These are phyloP conservation scores for Colletotrichum sp. DNA, from an alignment of 2,329 filamentous ascomycete genomes.

Conservation along the genomic window DNA sequence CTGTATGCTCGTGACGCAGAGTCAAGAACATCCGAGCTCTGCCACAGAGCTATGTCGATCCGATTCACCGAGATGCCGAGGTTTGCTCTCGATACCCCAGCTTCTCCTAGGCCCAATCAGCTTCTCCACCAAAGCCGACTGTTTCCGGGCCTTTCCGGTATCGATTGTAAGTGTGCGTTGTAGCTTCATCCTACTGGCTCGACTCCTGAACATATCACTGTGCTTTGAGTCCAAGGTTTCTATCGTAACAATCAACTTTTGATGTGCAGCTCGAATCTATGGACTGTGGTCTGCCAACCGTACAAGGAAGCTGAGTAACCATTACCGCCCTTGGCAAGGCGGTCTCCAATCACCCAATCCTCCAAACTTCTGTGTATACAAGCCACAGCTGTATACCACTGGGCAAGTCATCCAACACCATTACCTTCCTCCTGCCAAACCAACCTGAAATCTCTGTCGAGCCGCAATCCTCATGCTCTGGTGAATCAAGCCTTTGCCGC, in stretches of 20 bases:
- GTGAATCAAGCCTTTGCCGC: constrained; percentile 1
- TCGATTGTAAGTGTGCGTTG: neutral
- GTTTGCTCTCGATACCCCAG: constrained; percentile 1
- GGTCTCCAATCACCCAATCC: neutral
- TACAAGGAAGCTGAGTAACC: neutral
- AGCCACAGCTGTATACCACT: neutral
- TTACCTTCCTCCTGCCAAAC: neutral
- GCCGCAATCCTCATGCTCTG: neutral
- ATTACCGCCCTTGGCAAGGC: neutral
- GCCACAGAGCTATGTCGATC: neutral
- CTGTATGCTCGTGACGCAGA: neutral
- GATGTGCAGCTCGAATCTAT: constrained; percentile 9
- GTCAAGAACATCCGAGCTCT: neutral
- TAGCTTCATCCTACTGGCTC: neutral
- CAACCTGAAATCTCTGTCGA: neutral
- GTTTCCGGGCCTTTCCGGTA: constrained; percentile 6
- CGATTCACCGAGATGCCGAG: constrained; percentile 19
- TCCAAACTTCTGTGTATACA: neutral
- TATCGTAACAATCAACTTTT: constrained; percentile 16
- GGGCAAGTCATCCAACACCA: constrained; percentile 16
- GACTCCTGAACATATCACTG: neutral
- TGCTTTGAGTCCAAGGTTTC: neutral
- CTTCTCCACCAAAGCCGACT: constrained; percentile 1
- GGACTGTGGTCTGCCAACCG: neutral
- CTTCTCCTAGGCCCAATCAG: constrained; percentile 1